Base-by-base conservation (phyloP, 805 yeast genomes). In the Kodamaea sagamina region DNA sequence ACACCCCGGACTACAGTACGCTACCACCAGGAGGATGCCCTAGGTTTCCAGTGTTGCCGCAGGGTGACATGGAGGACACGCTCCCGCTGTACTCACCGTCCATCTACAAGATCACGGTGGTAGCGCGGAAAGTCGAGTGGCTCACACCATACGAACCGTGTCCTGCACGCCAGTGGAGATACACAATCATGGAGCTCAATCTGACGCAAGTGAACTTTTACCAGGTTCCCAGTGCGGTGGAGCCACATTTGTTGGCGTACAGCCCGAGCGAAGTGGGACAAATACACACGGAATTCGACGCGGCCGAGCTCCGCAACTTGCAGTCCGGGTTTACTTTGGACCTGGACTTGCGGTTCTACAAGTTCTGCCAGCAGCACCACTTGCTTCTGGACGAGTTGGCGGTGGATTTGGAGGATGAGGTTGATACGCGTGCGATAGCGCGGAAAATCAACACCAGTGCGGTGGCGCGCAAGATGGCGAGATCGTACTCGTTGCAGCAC, bases 161-260 rank as follows among this genome's bases (percentile, higher is more conserved):
- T 0, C 72, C 80, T 2, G 60, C 71, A 6, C 71, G 96, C 48
- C 74, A 78, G 8, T 90, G 98, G 98, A 75, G 72, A 51, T 68
- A 75, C 32, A 75, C 75, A 34, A 69, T 85, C 16, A 71, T 88
- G 61, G 95, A 86, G 55, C 68, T 90, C 39, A 89, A 90, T 68
- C 86, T 92, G 13, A 90, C 97, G 1, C 96, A 88, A 64, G 66
- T 90, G 26, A 86, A 86, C 61, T 67, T 90, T 42, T 86, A 85
- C 59, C 54, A 62, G 12, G 67, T 71, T 4, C 74, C 75, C 1
- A 52, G 52, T 17, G 51, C 54, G 28, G 42, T 66, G 26, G 74
- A 70, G 42, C 50, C 47, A 16, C 58, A 60, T 15, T 35, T 67
- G 5, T 31, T 62, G 36, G 39, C 50, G 13, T 62, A 57, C 44